phyloP scores from a whole-genome alignment of 495 filamentous ascomycete species.

The Tuber indicum region DNA sequence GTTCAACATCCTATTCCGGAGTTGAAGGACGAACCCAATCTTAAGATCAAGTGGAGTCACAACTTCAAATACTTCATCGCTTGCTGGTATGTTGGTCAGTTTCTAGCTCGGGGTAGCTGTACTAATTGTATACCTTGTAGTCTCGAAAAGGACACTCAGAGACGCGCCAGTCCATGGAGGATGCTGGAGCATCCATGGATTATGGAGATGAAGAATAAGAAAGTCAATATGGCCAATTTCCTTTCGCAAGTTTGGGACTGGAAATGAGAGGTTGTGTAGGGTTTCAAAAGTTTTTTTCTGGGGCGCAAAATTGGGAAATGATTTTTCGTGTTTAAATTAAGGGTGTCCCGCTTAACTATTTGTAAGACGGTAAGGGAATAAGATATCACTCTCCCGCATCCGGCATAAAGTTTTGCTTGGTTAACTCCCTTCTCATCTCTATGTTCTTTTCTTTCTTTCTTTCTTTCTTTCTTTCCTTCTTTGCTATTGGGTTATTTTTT shows the following conservation, averaged over 20 bases:
- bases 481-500: constrained; percentile 12
- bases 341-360: constrained; percentile 2
- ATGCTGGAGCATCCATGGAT: constrained; percentile 99
- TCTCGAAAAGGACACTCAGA: constrained; percentile 82
- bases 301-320: constrained; percentile 3
- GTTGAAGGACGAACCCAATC: constrained; percentile 82
- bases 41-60: constrained; percentile 81
- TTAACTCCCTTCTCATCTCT: neutral
- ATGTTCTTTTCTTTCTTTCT: neutral
- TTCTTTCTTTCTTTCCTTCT: neutral
- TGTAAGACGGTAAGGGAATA: neutral
- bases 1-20: constrained; percentile 93
- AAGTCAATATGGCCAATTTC: constrained; percentile 94
- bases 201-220: constrained; percentile 86
- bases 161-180: constrained; percentile 89
- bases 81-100: constrained; percentile 72
- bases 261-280: constrained; percentile 47
- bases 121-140: constrained; percentile 47
- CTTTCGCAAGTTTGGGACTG: constrained; percentile 92
- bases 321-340: neutral
- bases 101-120: neutral
- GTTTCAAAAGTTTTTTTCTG: constrained; percentile 5
- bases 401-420: neutral
- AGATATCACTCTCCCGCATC: neutral
- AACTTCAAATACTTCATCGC: constrained; percentile 99